A percentile compares a stretch with the other conserved stretches of the same genome.
phyloP scores from a whole-genome alignment of 1,284 basidiomycete genomes.

The Agaricales sp. region DNA sequence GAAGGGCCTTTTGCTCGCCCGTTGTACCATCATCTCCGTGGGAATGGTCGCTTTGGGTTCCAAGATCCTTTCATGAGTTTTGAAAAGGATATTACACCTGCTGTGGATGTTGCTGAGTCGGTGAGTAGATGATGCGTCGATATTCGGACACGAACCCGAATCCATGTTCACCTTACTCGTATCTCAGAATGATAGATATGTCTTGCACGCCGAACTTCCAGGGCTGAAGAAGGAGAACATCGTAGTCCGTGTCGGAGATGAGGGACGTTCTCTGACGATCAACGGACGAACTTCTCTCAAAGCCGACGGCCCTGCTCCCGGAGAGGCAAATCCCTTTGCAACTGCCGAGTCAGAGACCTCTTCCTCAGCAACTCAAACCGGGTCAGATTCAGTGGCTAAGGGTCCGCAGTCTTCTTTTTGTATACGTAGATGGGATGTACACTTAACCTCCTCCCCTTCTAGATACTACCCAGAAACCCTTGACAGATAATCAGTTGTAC shows the following conservation, averaged over 20 bases:
- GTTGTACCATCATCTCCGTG: no score
- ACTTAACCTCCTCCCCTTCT: no score
- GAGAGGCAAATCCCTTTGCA: conserved; percentile 13
- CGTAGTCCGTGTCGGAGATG: conserved; percentile 58
- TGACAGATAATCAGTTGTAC: conserved; percentile 35
- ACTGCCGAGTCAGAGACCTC: conserved; percentile 19
- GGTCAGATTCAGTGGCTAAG: conserved; percentile 11
- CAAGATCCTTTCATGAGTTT: no score
- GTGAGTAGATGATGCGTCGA: no score
- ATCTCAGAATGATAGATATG: no score
- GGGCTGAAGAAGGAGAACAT: conserved; percentile 72
- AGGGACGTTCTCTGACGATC: conserved; percentile 60
- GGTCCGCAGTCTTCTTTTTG: conserved; percentile 22
- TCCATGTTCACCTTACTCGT: no score
- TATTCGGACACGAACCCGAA: no score
- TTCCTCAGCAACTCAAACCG: conserved; percentile 9
- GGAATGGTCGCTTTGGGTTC: no score
- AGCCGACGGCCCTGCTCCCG: conserved; percentile 14
- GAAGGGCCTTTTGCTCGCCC: no score
- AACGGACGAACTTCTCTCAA: conserved; percentile 46
- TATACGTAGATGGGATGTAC: no score
- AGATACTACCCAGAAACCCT: no score
- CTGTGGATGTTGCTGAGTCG: conserved; percentile 58
- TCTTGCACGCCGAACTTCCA: conserved; percentile 69
- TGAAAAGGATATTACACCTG: no score